Base-by-base conservation (phyloP, 495 filamentous ascomycete species). In the Rhypophila decipiens region DNA sequence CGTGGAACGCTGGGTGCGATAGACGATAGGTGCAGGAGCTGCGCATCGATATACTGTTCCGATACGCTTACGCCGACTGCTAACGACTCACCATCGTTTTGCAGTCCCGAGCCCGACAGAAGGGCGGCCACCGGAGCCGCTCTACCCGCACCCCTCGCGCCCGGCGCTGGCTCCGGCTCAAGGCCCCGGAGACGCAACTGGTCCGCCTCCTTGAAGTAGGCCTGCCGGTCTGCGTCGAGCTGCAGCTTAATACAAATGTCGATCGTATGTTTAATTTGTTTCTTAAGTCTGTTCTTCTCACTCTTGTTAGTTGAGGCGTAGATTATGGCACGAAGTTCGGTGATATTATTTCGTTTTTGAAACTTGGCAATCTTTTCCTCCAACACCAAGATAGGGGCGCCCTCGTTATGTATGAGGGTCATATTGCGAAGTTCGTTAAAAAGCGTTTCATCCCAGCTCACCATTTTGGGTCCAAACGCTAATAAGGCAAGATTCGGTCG, bases 161-260 rank as follows among this genome's bases (percentile, higher is more conserved):
- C 29, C 19, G 47, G 47, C 27, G 47, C 38, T 43, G 37, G 47
- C 4, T 3, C 15, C 39, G 39, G 47, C 47, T 49, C 24, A 49
- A 49, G 20, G 38, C 46, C 46, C 17, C 42, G 36, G 46, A 49
- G 46, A 41, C 38, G 46, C 24, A 49, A 49, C n/a, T 33, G 39
- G 31, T 49, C 47, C 39, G 39, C 47, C 47, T 49, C 33, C 39
- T 49, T 43, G 37, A 49, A 49, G 23, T 43, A 43, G 39, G 47
- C 47, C 39, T 49, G 37, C n/a, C 47, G 47, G 35, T 49, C 39
- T n/a, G 18, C 1, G 11, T 49, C 47, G 38, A 49, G 47, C 39
- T 49, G 37, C 39, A 49, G 40, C 40, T 31, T 49, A 11, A 11
- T 49, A 31, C 39, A 49, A 43, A 39, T 49, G 36, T 49, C 18